Percentiles rank a stretch among this genome's conserved stretches.
These are phyloP conservation scores for Xylariales sp. DNA, from an alignment of 2,329 filamentous ascomycete species.

Conservation along the genomic window DNA sequence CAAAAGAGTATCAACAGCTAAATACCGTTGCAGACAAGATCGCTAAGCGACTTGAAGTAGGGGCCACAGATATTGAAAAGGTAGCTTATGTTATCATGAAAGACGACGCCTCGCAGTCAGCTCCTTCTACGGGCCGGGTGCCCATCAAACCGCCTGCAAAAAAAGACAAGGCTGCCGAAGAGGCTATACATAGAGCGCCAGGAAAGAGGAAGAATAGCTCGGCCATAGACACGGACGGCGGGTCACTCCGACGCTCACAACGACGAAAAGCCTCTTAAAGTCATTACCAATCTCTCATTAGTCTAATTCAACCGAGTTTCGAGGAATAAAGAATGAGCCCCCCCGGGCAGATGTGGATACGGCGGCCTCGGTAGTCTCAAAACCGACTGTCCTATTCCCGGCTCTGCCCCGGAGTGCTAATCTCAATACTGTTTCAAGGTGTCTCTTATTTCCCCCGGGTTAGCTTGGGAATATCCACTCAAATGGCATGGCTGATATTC, in stretches of 20 bases:
- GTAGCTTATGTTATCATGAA: constrained; percentile 77
- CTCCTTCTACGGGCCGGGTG: constrained; percentile 9
- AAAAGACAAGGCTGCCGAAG: constrained; percentile 31
- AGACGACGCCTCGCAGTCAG: constrained; percentile 38
- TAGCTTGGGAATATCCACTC: background rate
- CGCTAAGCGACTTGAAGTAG: constrained; percentile 61
- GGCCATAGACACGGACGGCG: constrained; percentile 10
- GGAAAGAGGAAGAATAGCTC: constrained; percentile 29
- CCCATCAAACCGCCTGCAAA: constrained; percentile 22
- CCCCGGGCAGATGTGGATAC: constrained; percentile 6
- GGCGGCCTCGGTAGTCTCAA: background rate
- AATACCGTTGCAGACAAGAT: constrained; percentile 57
- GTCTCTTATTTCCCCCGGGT: background rate
- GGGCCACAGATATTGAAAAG: constrained; percentile 73
- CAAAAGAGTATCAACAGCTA: constrained; percentile 74
- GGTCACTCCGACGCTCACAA: constrained; percentile 31
- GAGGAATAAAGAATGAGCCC: background rate
- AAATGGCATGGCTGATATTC: background rate
- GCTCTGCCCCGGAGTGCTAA: background rate
- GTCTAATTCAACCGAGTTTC: background rate
- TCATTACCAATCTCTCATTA: background rate
- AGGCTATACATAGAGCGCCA: constrained; percentile 9
- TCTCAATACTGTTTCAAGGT: background rate
- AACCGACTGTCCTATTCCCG: constrained; percentile 1
- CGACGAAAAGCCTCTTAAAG: constrained; percentile 31